Base-by-base conservation (phyloP, 176 grass and related monocot genomes). In the Carex myosuroides region DNA sequence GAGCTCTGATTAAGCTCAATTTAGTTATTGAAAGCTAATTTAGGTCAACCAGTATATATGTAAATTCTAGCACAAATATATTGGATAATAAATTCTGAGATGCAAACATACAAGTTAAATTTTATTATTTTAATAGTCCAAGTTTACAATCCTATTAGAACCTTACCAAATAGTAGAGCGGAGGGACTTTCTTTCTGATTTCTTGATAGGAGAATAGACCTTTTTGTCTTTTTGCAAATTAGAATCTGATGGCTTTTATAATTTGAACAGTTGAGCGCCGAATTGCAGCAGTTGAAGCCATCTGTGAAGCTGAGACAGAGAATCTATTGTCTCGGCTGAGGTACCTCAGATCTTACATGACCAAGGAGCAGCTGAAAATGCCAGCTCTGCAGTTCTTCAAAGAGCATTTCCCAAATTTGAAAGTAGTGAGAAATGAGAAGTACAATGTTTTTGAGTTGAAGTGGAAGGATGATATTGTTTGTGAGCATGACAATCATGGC, bases 381-480 rank as follows among this genome's bases (percentile, higher is more conserved):
- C 79, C 85, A 9, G 92, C 91, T 55, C 70, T 93, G 71, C 60
- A 91, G 61, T 98, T 87, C 88, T 98, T 98, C 35, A 57, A 88
- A 83, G 92, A 95, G 66, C 92, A 93, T 48, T 81, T 95, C 29
- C 92, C 91, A 35, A 90, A 93, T 81, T 29, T 92, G 18, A 72
- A 74, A 60, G 88, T 75, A 81, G 79, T 60, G 18, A 82, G 60
- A 46, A 89, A 90, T 60, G 88, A 89, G 6, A 85, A 92, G 18
- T 65, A 87, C 30, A 85, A 83, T 54, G 75, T 83, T 53, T 35
- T 92, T 68, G 96, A 92, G 83, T 81, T 94, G 81, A 93, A 92
- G 79, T 89, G 91, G 93, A 92, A 93, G 42, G 80, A 86, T 12
- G 70, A 80, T 24, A 83, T 84, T 6, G 68, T 17, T 56, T 54